Base-by-base conservation (phyloP, 225 moss, liverwort and hornwort species). In the Bryum argenteum region DNA sequence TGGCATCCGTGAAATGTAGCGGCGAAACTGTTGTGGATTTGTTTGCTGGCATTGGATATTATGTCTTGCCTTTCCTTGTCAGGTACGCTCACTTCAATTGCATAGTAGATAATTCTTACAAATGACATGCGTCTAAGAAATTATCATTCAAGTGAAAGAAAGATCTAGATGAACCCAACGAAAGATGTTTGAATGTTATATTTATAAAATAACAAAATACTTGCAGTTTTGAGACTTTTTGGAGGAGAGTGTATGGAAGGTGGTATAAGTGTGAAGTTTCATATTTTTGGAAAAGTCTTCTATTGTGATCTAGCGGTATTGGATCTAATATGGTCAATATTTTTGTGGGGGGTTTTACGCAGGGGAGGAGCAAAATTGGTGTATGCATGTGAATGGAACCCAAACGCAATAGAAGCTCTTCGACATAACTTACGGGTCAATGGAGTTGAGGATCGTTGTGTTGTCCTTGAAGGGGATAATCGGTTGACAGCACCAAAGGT, bases 361-460 rank as follows among this genome's bases (percentile, higher is more conserved):
- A 92, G 92, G 86, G 91, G 91, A 74, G 84, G 85, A 77, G 93
- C 91, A 38, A 81, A 78, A 42, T 77, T 84, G 77, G 91, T 88
- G 47, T 92, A 90, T 73, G 91, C 96, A 33, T 97, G 96, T 84
- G 96, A 93, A 64, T 93, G 96, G 96, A 97, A 92, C 60, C 84
- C 84, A 17, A 75, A 90, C 72, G 93, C 96, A n/a, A 68, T 93
- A 37, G 64, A 24, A 71, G 91, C 91, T 68, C 87, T 97, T 58
- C 93, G 83, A 39, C 84, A 88, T 76, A 97, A 93, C 67, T 45
- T 93, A 57, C 81, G 73, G 42, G 88, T 92, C 24, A 93, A 97
- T 66, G 84, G 76, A 50, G 89, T 89, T 19, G 89, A 93, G 58
- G 70, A 74, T 60, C 82, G 54, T 38, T 97, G 91, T 70, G 75